Evolutionary conservation across 139 green algal species (phyloP).

Genomic region (Parachlorella kessleri): DNA sequence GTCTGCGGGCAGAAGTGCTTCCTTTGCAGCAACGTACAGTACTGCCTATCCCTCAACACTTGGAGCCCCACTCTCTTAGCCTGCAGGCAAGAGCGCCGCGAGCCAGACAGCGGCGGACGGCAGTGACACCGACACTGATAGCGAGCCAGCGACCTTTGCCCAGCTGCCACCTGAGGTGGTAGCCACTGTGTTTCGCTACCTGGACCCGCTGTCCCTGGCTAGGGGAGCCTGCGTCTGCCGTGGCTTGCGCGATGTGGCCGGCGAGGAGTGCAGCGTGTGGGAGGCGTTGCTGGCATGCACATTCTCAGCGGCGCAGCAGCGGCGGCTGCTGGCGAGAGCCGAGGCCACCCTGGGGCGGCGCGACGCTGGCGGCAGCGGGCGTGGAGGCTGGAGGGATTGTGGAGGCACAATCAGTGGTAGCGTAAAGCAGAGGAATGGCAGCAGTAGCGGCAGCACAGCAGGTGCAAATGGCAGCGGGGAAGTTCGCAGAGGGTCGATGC

Average conservation of each 20-base stretch:
- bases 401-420: not conserved
- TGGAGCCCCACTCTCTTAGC: too few species aligned
- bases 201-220: slow-evolving; percentile 8
- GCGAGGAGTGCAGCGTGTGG: not conserved
- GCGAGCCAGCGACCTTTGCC: not conserved
- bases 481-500: too few species aligned
- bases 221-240: slow-evolving; percentile 3
- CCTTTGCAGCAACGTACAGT: too few species aligned
- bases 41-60: too few species aligned
- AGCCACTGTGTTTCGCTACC: not conserved
- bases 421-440: not conserved
- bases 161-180: slow-evolving; percentile 6
- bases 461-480: too few species aligned
- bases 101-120: too few species aligned
- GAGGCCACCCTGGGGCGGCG: not conserved
- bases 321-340: not conserved
- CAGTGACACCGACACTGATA: too few species aligned
- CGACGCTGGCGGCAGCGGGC: not conserved
- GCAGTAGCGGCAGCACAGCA: not conserved
- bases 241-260: slow-evolving; percentile 2
- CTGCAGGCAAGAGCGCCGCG: too few species aligned
- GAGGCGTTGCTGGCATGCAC: not conserved
- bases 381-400: too few species aligned
- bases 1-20: too few species aligned
- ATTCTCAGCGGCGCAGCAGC: not conserved